Evolutionary conservation across 202 grass and related monocot genomes (phyloP), one percentile per base, ranked within the genome.

Genomic region (Saccharum hybrid): DNA sequence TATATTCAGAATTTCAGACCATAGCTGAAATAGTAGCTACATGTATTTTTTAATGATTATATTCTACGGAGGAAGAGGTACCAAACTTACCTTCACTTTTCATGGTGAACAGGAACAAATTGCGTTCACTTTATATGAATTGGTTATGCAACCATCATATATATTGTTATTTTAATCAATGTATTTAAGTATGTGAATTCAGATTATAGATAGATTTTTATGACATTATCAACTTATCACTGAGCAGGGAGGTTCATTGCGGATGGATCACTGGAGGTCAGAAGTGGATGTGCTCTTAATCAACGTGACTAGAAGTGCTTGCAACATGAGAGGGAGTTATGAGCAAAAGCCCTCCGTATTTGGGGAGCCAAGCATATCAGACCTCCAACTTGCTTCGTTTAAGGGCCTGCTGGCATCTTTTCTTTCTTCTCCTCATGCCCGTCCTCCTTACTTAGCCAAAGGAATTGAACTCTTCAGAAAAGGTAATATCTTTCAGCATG

Each of bases 391-490:
- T 78, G 83, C 84, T 70, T 94, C 96, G 26, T 86, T 92, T 34
- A 90, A 89, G 81, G 79, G 89, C 22, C 72, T 98, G 82, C 78
- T 96, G 69, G 91, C 93, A 87, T 96, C 91, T 78, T 85, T 96
- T 73, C 91, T 98, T 73, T 92, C 92, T 48, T 78, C 88, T 65
- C 80, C 78, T 82, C 82, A 96, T 89, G 83, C 70, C 45, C 84
- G 87, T 18, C 81, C 89, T 71, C 85, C 81, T 83, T 86, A 93
- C 48, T 92, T 98, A 76, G 89, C 89, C 48, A 84, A 94, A 84
- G 93, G 91, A 65, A 85, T 94, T 77, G 85, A 87, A 87, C 85
- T 94, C 75, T 94, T 96, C 71, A 92, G 66, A 72, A 90, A 79
- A 89, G 96, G 96, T 98, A 90, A 76, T 74, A 80, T 83, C 23